These are phyloP conservation scores for Apiospora marii DNA, from an alignment of 2,329 filamentous ascomycete species.

Conservation along the genomic window DNA sequence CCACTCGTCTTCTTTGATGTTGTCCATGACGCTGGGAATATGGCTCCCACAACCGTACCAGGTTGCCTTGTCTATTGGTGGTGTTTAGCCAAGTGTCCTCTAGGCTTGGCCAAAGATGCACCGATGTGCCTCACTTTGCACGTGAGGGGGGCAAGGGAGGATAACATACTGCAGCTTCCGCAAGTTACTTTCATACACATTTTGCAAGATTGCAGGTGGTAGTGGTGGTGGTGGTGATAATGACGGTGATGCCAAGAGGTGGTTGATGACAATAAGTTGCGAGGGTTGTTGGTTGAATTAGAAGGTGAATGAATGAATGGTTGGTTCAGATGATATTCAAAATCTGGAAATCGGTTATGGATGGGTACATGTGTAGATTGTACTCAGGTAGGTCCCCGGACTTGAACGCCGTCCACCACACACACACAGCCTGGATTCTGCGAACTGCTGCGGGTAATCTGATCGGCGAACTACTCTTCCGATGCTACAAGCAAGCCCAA, in stretches of 20 bases:
- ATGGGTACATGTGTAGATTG: neutral
- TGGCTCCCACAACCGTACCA: conserved; percentile 72
- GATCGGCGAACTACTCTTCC: conserved; percentile 12
- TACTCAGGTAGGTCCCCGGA: neutral
- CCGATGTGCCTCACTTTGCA: neutral
- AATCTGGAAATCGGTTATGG: too few relatives aligned
- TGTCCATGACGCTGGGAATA: conserved; percentile 24
- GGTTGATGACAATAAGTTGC: neutral
- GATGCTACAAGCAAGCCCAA: neutral
- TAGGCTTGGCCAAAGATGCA: neutral
- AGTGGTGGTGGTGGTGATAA: neutral
- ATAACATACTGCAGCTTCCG: conserved; percentile 65
- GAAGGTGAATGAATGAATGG: neutral
- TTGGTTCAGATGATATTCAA: too few relatives aligned
- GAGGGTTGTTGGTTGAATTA: neutral
- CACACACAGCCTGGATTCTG: neutral
- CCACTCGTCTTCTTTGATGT: conserved; percentile 49
- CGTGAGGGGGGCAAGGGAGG: neutral
- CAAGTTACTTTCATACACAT: conserved; percentile 75
- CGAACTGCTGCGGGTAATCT: conserved; percentile 1
- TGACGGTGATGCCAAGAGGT: neutral
- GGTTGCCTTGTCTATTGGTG: conserved; percentile 59
- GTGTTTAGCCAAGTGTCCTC: neutral
- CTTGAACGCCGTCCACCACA: neutral
- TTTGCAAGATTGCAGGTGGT: conserved; percentile 27